Evolutionary conservation across 139 green algal genomes (phyloP), one percentile per base, ranked within the genome.

Genomic region (Spirogloea muscicola): DNA sequence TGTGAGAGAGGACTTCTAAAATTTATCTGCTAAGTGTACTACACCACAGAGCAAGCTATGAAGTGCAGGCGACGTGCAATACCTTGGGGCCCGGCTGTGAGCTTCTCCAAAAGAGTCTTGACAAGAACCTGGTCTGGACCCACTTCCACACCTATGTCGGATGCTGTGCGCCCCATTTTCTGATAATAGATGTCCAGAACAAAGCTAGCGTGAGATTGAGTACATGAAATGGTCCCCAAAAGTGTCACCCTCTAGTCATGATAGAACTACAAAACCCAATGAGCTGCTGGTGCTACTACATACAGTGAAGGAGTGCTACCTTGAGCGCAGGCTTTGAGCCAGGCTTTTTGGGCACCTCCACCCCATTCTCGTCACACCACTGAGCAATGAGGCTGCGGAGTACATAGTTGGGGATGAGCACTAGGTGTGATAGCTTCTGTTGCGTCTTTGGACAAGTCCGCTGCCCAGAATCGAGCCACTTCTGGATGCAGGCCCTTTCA

Each of bases 361-460:
- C 58, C 3, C 65, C 18, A n/a, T 77, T 77, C n/a, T 37, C 27
- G n/a, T 77, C 68, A 66, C 68, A 77, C 68, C 68, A 77, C 29
- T 69, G 57, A 25, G 34, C n/a, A n/a, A 77, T 77, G 31, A 77
- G 58, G 16, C 61, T 77, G 27, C 58, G 42, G 9, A 77, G 58
- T 21, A 39, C 51, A 36, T 63, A 77, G 43, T 77, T 77, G 27
- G 68, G 68, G 29, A 77, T 77, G 43, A 77, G 57, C 1, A 72
- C 58, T 1, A 58, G 59, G n/a, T 77, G 68, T 1, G 68, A 62
- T 0, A 77, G 68, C 21, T 75, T n/a, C 43, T 77, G 68, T 39
- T 77, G 68, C 1, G 68, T 77, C 36, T 77, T 77, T 37, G 68
- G 68, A 39, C 68, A 77, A 6, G 68, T 77, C 58, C 57, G 51